These are phyloP conservation scores for Clitoria ternatea DNA, from an alignment of 306 rosid species.

Conservation along the genomic window DNA sequence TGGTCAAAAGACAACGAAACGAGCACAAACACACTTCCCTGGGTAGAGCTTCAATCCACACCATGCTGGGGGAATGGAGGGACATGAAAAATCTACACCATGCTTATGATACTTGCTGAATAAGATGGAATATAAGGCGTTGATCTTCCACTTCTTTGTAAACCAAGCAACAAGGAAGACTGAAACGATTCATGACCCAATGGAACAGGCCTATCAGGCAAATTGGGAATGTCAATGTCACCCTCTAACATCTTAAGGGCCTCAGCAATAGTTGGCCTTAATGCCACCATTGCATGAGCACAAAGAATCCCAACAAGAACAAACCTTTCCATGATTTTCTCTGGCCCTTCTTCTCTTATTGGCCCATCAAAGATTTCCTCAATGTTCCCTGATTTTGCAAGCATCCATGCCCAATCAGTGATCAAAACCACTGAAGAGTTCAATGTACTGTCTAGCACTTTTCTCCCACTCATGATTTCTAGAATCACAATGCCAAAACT, in stretches of 20 bases:
- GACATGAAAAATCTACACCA: background rate
- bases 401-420: conserved; percentile 87
- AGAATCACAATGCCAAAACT: conserved; percentile 82
- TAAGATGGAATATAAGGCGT: conserved; percentile 6
- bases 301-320: conserved; percentile 84
- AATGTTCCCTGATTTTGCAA: conserved; percentile 45
- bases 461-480: conserved; percentile 78
- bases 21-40: background rate
- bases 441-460: conserved; percentile 61
- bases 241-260: conserved; percentile 86
- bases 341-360: conserved; percentile 54
- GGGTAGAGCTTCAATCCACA: background rate
- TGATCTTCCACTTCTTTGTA: conserved; percentile 41
- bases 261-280: conserved; percentile 78
- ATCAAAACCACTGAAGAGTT: conserved; percentile 48
- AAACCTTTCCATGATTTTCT: conserved; percentile 75
- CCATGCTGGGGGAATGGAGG: too few species aligned
- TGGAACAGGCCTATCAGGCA: conserved; percentile 83
- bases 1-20: conserved; percentile 4
- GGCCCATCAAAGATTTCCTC: conserved; percentile 53
- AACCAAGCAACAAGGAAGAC: conserved; percentile 34
- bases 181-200: conserved; percentile 59
- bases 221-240: conserved; percentile 73
- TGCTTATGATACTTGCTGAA: background rate
- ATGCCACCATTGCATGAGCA: conserved; percentile 88